Base-by-base conservation (phyloP, 371 early-diverging fungal genomes). In the Zopfochytrium polystomum region DNA sequence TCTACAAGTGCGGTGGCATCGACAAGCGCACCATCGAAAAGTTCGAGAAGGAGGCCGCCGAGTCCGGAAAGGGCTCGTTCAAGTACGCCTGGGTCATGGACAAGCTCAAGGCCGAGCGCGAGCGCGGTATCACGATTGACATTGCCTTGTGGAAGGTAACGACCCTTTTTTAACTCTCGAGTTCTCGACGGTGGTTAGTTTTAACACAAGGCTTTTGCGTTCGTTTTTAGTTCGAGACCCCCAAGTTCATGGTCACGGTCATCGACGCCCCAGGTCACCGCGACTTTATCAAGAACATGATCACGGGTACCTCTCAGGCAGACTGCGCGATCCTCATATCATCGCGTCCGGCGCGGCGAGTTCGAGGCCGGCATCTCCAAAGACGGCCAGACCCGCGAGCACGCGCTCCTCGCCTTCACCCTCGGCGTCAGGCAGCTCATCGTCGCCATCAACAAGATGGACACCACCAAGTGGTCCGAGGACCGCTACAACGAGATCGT, bases 361-460 rank as follows among this genome's bases (percentile, higher is more conserved):
- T 98, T 98, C 88, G 77, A 76, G 56, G 91, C 95, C 77, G 98
- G 96, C 90, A 93, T 93, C 76, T 91, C 92, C 87, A 92, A 92
- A 86, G 93, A 92, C 74, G 99, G 99, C 67, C 98, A 98, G 83
- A 99, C 99, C 80, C 93, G 97, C 84, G 97, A 99, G 85, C 99
- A 98, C 90, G 94, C 98, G 66, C 87, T 95, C 69, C 88, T 99
- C 55, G 93, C 96, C 63, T 90, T 85, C 90, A 91, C 92, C 80
- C 89, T 94, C 65, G 95, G 95, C 87, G 95, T 96, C 80, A 88
- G 83, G 78, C 94, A 95, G 85, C 86, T 96, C 74, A 90, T 95
- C 61, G 93, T 96, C 71, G 94, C 92, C 76, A 86, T 95, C 85
- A 96, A 96, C 93, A 96, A 96, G 92, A 94, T 96, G 94, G 95